Evolutionary conservation across 345 rosid species (phyloP).

Genomic region (Mallotus nudiflorus): DNA sequence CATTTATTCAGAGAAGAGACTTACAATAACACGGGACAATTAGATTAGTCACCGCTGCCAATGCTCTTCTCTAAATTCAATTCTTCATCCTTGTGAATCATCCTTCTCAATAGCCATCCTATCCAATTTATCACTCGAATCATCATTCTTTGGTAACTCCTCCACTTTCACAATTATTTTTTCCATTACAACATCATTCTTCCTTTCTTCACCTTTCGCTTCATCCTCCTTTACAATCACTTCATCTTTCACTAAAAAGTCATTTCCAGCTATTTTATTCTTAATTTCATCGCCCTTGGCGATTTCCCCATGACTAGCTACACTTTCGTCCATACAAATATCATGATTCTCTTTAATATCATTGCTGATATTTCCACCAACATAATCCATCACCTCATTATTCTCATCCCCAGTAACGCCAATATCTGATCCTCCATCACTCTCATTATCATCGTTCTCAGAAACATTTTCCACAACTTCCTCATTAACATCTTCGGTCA

Average conservation of each 20-base stretch:
- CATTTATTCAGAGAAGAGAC: conserved; percentile 37
- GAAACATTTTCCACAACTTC: conserved; percentile 35
- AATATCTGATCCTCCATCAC: conserved; percentile 64
- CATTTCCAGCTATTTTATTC: conserved; percentile 1
- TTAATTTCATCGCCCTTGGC: conserved; percentile 27
- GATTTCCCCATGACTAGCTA: too few species aligned
- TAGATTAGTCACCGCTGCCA: conserved; percentile 30
- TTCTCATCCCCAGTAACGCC: conserved; percentile 25
- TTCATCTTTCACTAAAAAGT: background rate
- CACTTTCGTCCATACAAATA: conserved; percentile 41
- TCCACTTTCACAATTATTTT: background rate
- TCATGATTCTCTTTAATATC: conserved; percentile 30
- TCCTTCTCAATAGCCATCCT: conserved; percentile 19
- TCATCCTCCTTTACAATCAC: conserved; percentile 22
- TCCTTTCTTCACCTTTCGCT: conserved; percentile 21
- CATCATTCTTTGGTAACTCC: conserved; percentile 3
- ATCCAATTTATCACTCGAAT: background rate
- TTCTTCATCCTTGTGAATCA: conserved; percentile 15
- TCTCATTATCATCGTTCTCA: conserved; percentile 50
- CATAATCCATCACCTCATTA: conserved; percentile 16
- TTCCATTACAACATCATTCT: background rate
- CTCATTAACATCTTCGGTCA: conserved; percentile 55
- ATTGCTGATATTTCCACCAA: conserved; percentile 11
- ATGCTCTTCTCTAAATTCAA: conserved; percentile 16
- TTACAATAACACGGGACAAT: conserved; percentile 23